A percentile compares a stretch with the other conserved stretches of the same genome.
Conservation (phyloP, 495 filamentous ascomycete species). For the Amniculicola lignicola region DNA sequence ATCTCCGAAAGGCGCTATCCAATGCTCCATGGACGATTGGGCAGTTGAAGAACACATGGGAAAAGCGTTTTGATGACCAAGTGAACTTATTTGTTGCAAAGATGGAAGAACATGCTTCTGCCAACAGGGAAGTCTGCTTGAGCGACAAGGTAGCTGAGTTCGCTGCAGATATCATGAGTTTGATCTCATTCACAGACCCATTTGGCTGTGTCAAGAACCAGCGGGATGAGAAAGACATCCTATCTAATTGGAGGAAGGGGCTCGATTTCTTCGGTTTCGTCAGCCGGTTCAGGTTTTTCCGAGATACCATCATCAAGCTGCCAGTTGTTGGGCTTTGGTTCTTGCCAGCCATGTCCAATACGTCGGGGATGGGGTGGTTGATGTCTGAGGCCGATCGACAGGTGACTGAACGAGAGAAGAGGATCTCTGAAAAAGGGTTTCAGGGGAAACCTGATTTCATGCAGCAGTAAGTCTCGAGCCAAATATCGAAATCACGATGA, state of each 20-base stretch:
- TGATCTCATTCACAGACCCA: conserved; percentile 23
- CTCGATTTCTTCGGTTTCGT: conserved; percentile 24
- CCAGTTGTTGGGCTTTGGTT: conserved; percentile 21
- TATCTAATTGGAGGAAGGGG: conserved; percentile 20
- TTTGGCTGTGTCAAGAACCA: conserved; percentile 19
- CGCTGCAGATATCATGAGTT: conserved; percentile 28
- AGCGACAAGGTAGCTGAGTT: conserved; percentile 24
- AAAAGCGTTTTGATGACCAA: conserved; percentile 14
- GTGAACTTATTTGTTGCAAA: conserved; percentile 14
- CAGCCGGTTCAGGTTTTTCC: conserved; percentile 9
- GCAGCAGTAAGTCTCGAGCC: conserved; percentile 15
- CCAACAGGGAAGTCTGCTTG: conserved; percentile 4
- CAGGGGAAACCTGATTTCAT: conserved; percentile 23
- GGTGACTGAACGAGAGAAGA: conserved; percentile 12
- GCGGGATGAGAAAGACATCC: conserved; percentile 15
- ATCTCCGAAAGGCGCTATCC: conserved; percentile 16
- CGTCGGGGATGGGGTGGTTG: conserved; percentile 21
- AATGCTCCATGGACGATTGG: conserved; percentile 30
- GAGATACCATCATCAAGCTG: conserved; percentile 15
- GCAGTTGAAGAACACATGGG: conserved; percentile 25
- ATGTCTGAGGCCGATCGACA: conserved; percentile 28
- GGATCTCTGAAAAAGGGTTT: conserved; percentile 16
- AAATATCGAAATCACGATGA: background rate
- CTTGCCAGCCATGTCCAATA: conserved; percentile 5
- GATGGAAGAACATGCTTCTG: conserved; percentile 26